phyloP scores from a whole-genome alignment of 257 asterid species.

The Orobanche coerulescens region DNA sequence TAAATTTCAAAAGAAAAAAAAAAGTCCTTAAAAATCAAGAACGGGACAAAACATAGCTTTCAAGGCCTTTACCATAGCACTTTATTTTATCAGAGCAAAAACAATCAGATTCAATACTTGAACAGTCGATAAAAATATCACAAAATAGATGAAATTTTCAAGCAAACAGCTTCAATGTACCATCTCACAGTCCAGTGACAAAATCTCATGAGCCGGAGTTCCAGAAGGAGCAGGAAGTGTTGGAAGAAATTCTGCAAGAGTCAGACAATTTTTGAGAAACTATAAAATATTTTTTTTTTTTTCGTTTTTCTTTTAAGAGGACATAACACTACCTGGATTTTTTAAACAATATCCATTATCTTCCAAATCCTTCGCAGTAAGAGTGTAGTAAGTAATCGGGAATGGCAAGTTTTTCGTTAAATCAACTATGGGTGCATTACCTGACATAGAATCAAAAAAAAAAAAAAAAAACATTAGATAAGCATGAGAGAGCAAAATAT shows the following conservation, averaged over 20 bases:
- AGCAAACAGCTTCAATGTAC: conserved; percentile 31
- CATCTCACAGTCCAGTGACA: conserved; percentile 97
- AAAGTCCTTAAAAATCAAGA: conserved; percentile 2
- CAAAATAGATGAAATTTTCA: conserved; percentile 1
- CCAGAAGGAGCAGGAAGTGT: conserved; percentile 78
- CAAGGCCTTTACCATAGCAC: conserved; percentile 1
- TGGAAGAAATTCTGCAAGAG: conserved; percentile 58
- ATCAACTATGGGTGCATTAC: conserved; percentile 30
- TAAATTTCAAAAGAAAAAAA: conserved; percentile 11
- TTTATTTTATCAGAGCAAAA: not conserved
- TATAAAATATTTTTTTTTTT: not conserved
- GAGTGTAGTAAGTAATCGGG: conserved; percentile 72
- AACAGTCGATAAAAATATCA: conserved; percentile 2
- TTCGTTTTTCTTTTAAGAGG: not conserved
- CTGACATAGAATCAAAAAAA: conserved; percentile 19
- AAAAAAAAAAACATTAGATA: conserved; percentile 22
- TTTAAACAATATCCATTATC: conserved; percentile 67
- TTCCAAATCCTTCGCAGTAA: conserved; percentile 70
- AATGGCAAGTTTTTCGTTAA: conserved; percentile 52
- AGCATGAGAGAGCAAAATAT: conserved; percentile 9
- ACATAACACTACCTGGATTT: conserved; percentile 49
- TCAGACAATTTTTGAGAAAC: conserved; percentile 16
- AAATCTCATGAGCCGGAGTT: conserved; percentile 50
- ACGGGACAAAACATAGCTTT: conserved; percentile 1
- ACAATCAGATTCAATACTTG: not conserved